A percentile compares a stretch with the other conserved stretches of the same genome.
Evolutionary conservation across 768 basidiomycete genomes (phyloP).

Genomic region (Suillus lakei): DNA sequence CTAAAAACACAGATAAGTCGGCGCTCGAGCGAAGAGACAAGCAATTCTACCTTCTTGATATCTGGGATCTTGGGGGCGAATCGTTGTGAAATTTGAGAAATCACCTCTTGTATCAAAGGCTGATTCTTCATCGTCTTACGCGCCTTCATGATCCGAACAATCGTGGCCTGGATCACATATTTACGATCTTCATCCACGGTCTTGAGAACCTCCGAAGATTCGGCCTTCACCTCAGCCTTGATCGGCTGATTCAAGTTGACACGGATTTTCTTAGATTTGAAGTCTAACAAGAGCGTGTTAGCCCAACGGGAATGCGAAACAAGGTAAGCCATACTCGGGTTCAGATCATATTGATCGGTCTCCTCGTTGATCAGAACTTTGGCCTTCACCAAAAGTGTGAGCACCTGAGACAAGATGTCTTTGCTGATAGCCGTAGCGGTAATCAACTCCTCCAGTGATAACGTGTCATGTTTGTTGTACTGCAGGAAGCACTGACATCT

Average conservation of each 20-base stretch:
- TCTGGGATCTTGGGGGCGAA: slow-evolving; percentile 95
- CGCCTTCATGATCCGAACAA: slow-evolving; percentile 96
- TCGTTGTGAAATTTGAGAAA: slow-evolving; percentile 84
- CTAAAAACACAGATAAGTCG: slow-evolving; percentile 40
- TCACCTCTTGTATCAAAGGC: slow-evolving; percentile 86
- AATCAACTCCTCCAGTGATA: slow-evolving; percentile 80
- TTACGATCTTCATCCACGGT: slow-evolving; percentile 97
- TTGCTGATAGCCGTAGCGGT: slow-evolving; percentile 81
- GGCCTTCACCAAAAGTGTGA: slow-evolving; percentile 77
- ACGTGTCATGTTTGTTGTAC: slow-evolving; percentile 90
- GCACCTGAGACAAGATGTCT: slow-evolving; percentile 73
- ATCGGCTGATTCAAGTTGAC: slow-evolving; percentile 92
- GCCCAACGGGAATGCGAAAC: neutral
- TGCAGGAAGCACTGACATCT: slow-evolving; percentile 94
- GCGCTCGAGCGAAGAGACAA: neutral
- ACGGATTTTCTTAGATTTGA: slow-evolving; percentile 93
- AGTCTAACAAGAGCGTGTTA: slow-evolving; percentile 51
- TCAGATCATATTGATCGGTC: slow-evolving; percentile 88
- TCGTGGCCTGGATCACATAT: slow-evolving; percentile 93
- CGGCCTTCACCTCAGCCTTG: slow-evolving; percentile 93
- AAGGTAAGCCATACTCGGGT: slow-evolving; percentile 58
- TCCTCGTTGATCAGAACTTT: slow-evolving; percentile 91
- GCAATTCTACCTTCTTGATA: slow-evolving; percentile 82
- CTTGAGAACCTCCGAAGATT: slow-evolving; percentile 87
- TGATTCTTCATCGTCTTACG: slow-evolving; percentile 96